Percentiles rank a stretch among this genome's conserved stretches.
These are phyloP conservation scores for Ochetophila trinervis DNA, from an alignment of 306 rosid species.

Conservation along the genomic window DNA sequence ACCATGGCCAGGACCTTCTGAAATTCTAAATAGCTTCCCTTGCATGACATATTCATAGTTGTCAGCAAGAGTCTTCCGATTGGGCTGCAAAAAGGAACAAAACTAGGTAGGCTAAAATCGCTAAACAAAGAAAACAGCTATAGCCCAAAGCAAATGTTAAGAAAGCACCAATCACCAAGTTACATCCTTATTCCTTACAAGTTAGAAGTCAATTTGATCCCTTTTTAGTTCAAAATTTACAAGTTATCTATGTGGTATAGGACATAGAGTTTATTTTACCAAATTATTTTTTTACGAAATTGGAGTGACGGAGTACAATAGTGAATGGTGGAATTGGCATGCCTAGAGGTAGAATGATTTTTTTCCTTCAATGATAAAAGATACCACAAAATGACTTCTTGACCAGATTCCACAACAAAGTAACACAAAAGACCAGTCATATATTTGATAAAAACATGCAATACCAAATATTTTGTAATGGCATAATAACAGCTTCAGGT, in stretches of 20 bases:
- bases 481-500: too few species aligned
- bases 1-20: constrained; percentile 73
- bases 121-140: neutral
- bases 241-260: neutral
- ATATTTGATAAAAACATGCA: too few species aligned
- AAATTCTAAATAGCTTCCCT: constrained; percentile 74
- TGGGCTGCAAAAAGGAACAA: constrained; percentile 37
- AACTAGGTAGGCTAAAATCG: neutral
- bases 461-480: too few species aligned
- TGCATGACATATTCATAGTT: constrained; percentile 89
- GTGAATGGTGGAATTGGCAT: neutral
- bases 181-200: too few species aligned
- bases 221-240: neutral
- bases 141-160: neutral
- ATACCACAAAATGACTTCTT: neutral
- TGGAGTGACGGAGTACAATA: neutral
- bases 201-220: neutral
- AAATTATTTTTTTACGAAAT: neutral
- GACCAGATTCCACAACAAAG: neutral
- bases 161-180: neutral
- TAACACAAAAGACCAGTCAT: too few species aligned
- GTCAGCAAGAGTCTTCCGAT: constrained; percentile 75
- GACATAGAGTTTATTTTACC: neutral
- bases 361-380: neutral
- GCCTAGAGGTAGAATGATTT: neutral